Conservation (phyloP, 768 basidiomycete species). For the Dioszegia aurantiaca region DNA sequence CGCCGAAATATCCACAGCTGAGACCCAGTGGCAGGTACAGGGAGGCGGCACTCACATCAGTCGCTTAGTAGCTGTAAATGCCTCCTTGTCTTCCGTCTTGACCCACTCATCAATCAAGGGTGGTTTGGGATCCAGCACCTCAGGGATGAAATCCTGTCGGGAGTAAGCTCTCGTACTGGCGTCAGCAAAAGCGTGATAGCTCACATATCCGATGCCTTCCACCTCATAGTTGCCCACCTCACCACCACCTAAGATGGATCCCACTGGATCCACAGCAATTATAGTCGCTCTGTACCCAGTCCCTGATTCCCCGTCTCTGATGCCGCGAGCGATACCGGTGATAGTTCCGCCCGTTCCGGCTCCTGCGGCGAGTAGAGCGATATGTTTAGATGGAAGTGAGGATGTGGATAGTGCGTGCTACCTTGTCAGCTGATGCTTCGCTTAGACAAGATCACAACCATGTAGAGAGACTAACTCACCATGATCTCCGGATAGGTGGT, state of each 20-base stretch:
- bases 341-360: slow-evolving; percentile 96
- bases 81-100: slow-evolving; percentile 76
- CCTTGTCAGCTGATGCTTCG: not conserved
- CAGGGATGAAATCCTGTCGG: slow-evolving; percentile 72
- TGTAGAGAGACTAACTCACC: slow-evolving; percentile 22
- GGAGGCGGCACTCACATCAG: slow-evolving; percentile 58
- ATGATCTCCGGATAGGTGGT: slow-evolving; percentile 92
- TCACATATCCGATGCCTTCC: slow-evolving; percentile 80
- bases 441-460: not conserved
- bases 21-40: no score
- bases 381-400: slow-evolving; percentile 30
- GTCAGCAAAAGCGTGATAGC: not conserved
- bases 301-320: slow-evolving; percentile 47
- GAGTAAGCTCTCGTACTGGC: not conserved
- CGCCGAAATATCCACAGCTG: no score
- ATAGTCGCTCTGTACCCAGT: slow-evolving; percentile 51
- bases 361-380: slow-evolving; percentile 73
- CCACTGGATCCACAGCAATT: slow-evolving; percentile 91
- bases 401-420: slow-evolving; percentile 62
- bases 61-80: slow-evolving; percentile 69
- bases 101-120: slow-evolving; percentile 63
- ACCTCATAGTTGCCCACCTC: slow-evolving; percentile 65
- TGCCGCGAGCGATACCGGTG: slow-evolving; percentile 60
- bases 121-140: slow-evolving; percentile 70
- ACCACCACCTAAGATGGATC: slow-evolving; percentile 73